Conservation (phyloP, 805 yeast species). For the Pichia phayaonensis region DNA sequence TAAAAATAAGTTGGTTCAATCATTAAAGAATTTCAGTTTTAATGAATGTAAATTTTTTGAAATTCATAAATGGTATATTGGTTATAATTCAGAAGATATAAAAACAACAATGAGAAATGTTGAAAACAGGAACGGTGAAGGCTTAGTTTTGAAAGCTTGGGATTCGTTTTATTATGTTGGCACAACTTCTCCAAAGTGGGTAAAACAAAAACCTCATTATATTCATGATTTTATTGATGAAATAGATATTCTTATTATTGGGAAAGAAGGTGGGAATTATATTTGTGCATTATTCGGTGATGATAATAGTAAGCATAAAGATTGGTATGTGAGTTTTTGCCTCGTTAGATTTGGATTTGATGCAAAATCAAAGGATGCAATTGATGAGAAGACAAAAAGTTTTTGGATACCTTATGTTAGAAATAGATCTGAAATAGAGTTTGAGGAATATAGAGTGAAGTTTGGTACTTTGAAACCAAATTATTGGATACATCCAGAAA, state of each 20-base stretch:
- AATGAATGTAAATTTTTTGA: constrained; percentile 44
- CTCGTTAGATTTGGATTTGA: constrained; percentile 82
- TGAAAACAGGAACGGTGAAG: constrained; percentile 64
- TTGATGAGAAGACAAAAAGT: constrained; percentile 48
- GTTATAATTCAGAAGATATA: constrained; percentile 37
- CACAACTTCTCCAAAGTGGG: constrained; percentile 60
- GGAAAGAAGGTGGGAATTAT: constrained; percentile 33
- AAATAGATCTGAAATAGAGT: constrained; percentile 1
- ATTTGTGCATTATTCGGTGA: constrained; percentile 5
- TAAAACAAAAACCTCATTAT: constrained; percentile 88
- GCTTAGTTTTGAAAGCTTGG: constrained; percentile 67
- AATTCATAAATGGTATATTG: constrained; percentile 32
- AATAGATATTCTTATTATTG: constrained; percentile 72
- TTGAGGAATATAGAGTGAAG: constrained; percentile 25
- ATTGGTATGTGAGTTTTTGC: constrained; percentile 56
- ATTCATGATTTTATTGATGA: constrained; percentile 81
- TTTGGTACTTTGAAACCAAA: constrained; percentile 61
- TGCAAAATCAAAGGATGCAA: constrained; percentile 32
- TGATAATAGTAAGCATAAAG: constrained; percentile 7
- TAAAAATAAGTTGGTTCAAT: constrained; percentile 39
- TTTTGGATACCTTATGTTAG: constrained; percentile 43
- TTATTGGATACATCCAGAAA: constrained; percentile 72
- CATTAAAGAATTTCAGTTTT: constrained; percentile 37
- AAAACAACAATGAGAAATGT: constrained; percentile 48
- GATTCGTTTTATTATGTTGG: constrained; percentile 52